Percentiles rank a stretch among this genome's conserved stretches.
Conservation (phyloP, 2,329 filamentous ascomycete genomes). For the Monilinia fructicola region DNA sequence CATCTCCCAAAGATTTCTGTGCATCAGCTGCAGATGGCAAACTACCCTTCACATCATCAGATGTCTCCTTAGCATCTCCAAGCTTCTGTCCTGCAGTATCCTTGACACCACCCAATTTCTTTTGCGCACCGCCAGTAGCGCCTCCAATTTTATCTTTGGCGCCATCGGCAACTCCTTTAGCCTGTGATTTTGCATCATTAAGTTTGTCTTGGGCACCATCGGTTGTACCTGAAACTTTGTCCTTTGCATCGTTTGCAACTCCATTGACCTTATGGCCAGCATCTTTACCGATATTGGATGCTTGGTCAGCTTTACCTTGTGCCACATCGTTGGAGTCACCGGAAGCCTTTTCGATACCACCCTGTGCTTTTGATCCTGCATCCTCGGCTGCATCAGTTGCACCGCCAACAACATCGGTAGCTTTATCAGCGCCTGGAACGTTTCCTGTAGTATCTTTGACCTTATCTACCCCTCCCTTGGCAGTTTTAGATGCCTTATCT, state of each 20-base stretch:
- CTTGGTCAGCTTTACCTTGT: conserved; percentile 12
- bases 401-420: not conserved
- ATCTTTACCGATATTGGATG: not conserved
- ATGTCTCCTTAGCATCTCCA: not conserved
- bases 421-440: not conserved
- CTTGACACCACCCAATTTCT: not conserved
- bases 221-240: not conserved
- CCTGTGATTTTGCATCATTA: not conserved
- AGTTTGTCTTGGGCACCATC: conserved; percentile 1
- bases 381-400: not conserved
- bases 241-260: not conserved
- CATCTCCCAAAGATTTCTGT: not conserved
- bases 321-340: not conserved
- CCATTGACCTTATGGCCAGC: conserved; percentile 4
- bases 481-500: not conserved
- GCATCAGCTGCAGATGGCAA: conserved; percentile 9
- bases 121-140: not conserved
- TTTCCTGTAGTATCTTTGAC: not conserved
- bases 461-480: conserved; percentile 9
- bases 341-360: not conserved
- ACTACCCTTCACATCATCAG: not conserved
- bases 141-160: conserved; percentile 10
- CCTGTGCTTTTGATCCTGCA: not conserved
- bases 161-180: not conserved
- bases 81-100: conserved; percentile 4